Base-by-base conservation (phyloP, 1,139 yeast genomes). In the Yamadazyma kanchanaburiensis region DNA sequence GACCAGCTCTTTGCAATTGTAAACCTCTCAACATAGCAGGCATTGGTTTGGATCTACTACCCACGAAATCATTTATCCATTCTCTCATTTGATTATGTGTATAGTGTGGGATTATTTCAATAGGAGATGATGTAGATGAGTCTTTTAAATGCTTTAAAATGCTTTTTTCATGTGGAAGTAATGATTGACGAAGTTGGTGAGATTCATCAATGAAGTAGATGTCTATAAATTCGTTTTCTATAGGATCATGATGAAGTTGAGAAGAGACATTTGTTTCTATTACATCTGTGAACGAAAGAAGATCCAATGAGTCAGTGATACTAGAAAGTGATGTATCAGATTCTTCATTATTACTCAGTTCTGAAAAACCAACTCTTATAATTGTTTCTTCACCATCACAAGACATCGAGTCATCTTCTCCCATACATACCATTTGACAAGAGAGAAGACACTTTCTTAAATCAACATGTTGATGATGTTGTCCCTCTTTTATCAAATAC, bases 361-460 rank as follows among this genome's bases (percentile, higher is more conserved):
- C 10, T 9, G 7, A 6, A 8, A 25, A n/a, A 8, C 13, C 28
- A 14, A 21, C 16, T 15, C n/a, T 25, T 11, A 21, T 19, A 7
- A 31, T 18, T 11, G n/a, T 15, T 11, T 17, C 14, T 19, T 29
- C 13, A 4, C 34, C 31, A 31, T 67, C 73, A n/a, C n/a, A n/a
- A n/a, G n/a, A n/a, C n/a, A n/a, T n/a, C n/a, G n/a, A n/a, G n/a
- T n/a, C n/a, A n/a, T n/a, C n/a, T n/a, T n/a, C n/a, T n/a, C n/a
- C n/a, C n/a, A n/a, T n/a, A 42, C 84, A 79, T 40, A 77, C 42
- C 38, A 73, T 65, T 48, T 86, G 94, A 23, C 82, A 60, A 5
- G 63, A 59, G 49, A 70, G 62, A 8, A 86, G 51, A 15, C 75
- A 63, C 34, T 62, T 64, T 28, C 94, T 60, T 12, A 86, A 49